Evolutionary conservation across 2,329 filamentous ascomycete genomes (phyloP), one percentile per base, ranked within the genome.

Genomic region (Cyphellophora europaea): DNA sequence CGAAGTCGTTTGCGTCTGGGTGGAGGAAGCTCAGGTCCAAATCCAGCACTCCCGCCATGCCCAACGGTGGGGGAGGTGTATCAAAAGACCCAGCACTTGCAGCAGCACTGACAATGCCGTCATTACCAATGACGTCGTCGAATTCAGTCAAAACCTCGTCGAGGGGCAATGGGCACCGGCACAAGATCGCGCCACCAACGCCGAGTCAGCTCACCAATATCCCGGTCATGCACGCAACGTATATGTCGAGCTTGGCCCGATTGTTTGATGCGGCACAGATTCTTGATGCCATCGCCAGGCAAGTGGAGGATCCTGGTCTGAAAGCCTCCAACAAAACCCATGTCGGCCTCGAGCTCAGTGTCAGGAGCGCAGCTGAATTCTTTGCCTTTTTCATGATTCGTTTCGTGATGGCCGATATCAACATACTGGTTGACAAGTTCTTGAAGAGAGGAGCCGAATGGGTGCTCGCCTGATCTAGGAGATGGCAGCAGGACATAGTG

Each of bases 361-460:
- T 87, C 21, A 77, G 89, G 27, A 89, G 95, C 57, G 91, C 89
- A 5, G 85, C 89, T 19, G 91, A 98, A 60, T 98, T 98, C 61
- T 98, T 98, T 57, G 88, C 82, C 11, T 95, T 98, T 59, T 96
- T 91, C 57, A 73, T 98, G 17, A 95, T 89, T 59, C 81, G 91
- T 12, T 98, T 98, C 56, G 87, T 88, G n/a, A 66, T 98, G 41
- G 71, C 78, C 3, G 91, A 98, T 57, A 64, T 98, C 42, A 73
- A 78, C 25, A 58, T 91, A 54, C 69, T 98, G 65, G 67, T 98
- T 49, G 91, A 98, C 58, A 98, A 96, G 57, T 96, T 91, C 53
- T 80, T 98, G 57, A 98, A 98, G 69, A 77, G 88, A 47, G 88
- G 89, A 15, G 93, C 82, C 50, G 89, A 98, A 67, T 98, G 89